Base-by-base conservation (phyloP, 768 basidiomycete species). In the Trametopsis cervina region DNA sequence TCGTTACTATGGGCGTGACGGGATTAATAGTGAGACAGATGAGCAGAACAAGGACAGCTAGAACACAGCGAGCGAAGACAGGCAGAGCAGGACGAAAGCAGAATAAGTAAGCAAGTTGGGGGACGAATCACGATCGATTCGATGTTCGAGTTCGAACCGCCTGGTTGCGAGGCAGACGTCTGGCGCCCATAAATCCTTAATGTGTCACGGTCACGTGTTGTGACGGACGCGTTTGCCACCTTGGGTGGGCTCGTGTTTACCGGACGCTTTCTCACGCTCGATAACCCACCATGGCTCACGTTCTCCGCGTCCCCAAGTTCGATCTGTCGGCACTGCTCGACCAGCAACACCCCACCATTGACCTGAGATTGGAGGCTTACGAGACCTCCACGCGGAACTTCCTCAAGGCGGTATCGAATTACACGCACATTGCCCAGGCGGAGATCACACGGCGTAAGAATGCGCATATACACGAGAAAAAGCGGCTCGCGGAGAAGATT, bases 381-480 rank as follows among this genome's bases (percentile, higher is more conserved):
- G 83, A 89, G 21, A 68, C 69, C 13, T 82, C 84, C 0, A 84
- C 83, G 1, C 73, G 74, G 7, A 83, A 81, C 54, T 90, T 90
- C 60, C 71, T 86, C 56, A 79, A 79, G 45, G 83, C 85, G 0
- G 78, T 90, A 50, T 69, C 77, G 6, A 75, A 71, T 53, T 92
- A 89, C 69, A 85, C 87, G 50, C 75, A 80, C 51, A 76, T 78
- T 21, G 83, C 85, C 1, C 80, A 84, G 37, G 66, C 80, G 2
- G 77, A 80, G 53, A 84, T 93, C 54, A 74, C 81, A 12, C 79
- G 83, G 44, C 72, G 83, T 41, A 75, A 85, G 40, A 75, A 76
- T 29, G 69, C 73, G 15, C 83, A 90, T 57, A 69, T 68, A 1
- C 62, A 73, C 1, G 80, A 82, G 60, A 80, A 77, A 66, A 85